These are phyloP conservation scores for Macrotyloma uniflorum DNA, from an alignment of 306 rosid species.

Conservation along the genomic window DNA sequence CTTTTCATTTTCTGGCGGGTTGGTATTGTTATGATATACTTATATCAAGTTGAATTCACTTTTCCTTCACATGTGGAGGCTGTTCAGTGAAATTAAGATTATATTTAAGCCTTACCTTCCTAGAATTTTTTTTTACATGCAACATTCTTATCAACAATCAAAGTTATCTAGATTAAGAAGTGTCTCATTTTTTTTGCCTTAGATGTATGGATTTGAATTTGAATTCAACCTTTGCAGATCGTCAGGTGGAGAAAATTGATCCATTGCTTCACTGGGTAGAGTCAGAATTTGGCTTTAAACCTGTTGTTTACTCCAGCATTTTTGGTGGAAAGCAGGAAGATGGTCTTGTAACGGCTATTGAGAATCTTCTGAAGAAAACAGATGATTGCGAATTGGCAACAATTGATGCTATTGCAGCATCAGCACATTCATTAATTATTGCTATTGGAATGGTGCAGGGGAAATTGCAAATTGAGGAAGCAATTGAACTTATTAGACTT, in stretches of 20 bases:
- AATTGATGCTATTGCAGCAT: slow-evolving; percentile 80
- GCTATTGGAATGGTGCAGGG: slow-evolving; percentile 65
- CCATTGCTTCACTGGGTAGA: slow-evolving; percentile 83
- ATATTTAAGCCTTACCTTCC: slow-evolving; percentile 14
- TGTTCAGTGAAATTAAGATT: background rate
- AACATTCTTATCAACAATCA: slow-evolving; percentile 9
- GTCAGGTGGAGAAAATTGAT: slow-evolving; percentile 83
- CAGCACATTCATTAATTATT: slow-evolving; percentile 76
- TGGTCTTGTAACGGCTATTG: slow-evolving; percentile 67
- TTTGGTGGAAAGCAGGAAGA: slow-evolving; percentile 86
- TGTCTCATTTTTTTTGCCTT: background rate
- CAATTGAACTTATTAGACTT: slow-evolving; percentile 78
- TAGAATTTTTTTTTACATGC: slow-evolving; percentile 1
- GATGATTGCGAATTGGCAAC: slow-evolving; percentile 87
- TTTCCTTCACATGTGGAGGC: background rate
- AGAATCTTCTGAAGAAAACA: slow-evolving; percentile 60
- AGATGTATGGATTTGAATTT: slow-evolving; percentile 6
- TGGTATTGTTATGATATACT: background rate
- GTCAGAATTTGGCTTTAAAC: slow-evolving; percentile 86
- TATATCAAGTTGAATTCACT: background rate
- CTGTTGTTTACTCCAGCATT: slow-evolving; percentile 68
- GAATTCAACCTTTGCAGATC: slow-evolving; percentile 52
- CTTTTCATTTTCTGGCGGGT: background rate
- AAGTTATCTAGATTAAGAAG: slow-evolving; percentile 18
- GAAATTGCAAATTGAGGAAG: slow-evolving; percentile 77